These are phyloP conservation scores for Circinella umbellata DNA, from an alignment of 371 early-diverging fungal genomes.

Conservation along the genomic window DNA sequence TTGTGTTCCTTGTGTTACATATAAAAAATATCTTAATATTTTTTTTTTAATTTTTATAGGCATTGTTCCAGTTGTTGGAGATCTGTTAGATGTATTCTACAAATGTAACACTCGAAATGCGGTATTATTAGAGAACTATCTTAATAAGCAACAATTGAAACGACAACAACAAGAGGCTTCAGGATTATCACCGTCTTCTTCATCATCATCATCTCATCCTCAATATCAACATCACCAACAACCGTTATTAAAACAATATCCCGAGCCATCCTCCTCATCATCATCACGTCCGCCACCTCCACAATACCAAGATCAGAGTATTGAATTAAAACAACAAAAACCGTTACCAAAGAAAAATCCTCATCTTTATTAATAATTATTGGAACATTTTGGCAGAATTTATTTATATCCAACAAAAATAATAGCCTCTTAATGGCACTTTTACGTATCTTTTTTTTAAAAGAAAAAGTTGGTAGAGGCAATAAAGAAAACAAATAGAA, in stretches of 20 bases:
- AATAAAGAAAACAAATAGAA: no score
- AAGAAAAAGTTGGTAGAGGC: no score
- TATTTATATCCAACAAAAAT: no score
- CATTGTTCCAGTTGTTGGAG: constrained; percentile 51
- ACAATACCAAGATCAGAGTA: background rate
- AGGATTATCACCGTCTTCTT: background rate
- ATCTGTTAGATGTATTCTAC: constrained; percentile 50
- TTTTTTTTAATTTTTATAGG: constrained; percentile 24
- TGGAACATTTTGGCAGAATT: no score
- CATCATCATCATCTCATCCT: background rate
- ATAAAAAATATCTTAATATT: constrained; percentile 17
- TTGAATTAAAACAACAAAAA: background rate
- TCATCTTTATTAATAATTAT: background rate
- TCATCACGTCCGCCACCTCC: background rate
- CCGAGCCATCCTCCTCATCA: background rate
- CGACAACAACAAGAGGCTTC: constrained; percentile 2
- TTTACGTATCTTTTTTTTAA: no score
- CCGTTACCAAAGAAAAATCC: background rate
- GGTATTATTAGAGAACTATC: constrained; percentile 40
- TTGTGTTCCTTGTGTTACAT: background rate
- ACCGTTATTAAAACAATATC: background rate
- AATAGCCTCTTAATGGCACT: no score
- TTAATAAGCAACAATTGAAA: constrained; percentile 27
- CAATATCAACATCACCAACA: background rate
- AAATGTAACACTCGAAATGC: constrained; percentile 59